Conservation (phyloP, 768 basidiomycete genomes). For the Trametes punicea region DNA sequence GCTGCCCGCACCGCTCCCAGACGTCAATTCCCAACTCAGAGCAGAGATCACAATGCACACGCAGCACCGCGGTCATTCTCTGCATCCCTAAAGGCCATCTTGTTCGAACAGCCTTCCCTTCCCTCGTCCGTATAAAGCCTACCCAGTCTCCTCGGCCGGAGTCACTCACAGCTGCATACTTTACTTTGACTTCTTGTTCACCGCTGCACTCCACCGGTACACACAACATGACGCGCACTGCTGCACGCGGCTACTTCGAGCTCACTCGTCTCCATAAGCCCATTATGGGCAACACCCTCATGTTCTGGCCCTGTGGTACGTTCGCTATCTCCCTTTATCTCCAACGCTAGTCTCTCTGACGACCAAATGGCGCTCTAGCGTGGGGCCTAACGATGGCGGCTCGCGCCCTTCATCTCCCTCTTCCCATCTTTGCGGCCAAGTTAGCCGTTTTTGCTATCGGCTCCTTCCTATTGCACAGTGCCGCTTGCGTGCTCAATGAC, state of each 20-base stretch:
- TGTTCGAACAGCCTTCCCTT: not conserved
- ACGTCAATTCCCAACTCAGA: too few relatives aligned
- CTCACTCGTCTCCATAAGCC: slow-evolving; percentile 26
- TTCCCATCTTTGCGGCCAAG: slow-evolving; percentile 11
- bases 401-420: slow-evolving; percentile 11
- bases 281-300: slow-evolving; percentile 22
- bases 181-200: not conserved
- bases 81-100: not conserved
- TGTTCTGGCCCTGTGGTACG: slow-evolving; percentile 29
- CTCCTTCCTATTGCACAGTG: slow-evolving; percentile 23
- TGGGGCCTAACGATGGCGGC: slow-evolving; percentile 27
- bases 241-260: slow-evolving; percentile 21
- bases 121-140: too few relatives aligned
- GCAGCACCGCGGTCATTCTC: not conserved
- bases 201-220: not conserved
- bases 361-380: slow-evolving; percentile 7
- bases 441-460: slow-evolving; percentile 19
- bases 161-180: too few relatives aligned
- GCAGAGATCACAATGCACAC: not conserved
- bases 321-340: not conserved
- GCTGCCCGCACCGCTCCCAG: not conserved
- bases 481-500: slow-evolving; percentile 26
- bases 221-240: not conserved
- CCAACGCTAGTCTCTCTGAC: not conserved
- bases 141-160: too few relatives aligned